Base-by-base conservation (phyloP, 2,329 filamentous ascomycete species). In the Aspergillus bombycis region DNA sequence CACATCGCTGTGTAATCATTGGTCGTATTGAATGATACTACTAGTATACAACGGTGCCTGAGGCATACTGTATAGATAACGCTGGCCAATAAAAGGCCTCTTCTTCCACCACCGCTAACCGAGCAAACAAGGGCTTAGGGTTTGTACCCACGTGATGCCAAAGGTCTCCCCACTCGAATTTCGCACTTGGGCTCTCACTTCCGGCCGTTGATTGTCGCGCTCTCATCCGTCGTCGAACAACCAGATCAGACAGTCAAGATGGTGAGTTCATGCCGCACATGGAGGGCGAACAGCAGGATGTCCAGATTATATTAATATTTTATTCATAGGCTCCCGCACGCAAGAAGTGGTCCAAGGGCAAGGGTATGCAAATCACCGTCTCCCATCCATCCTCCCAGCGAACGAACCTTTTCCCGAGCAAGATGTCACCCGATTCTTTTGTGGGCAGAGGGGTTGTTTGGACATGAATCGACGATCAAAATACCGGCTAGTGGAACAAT, bases 261-360 rank as follows among this genome's bases (percentile, higher is more conserved):
- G 77, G 77, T 78, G 68, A 70, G 76, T 71, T 53, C 26, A 50
- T 16, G 3, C 11, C 14, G 30, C 63, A 36, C 54, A 21, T 52
- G 32, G 23, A 53, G 43, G 48, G 26, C 38, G 60, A 52, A 43
- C 10, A 56, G 19, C 4, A 43, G 21, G 14, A 61, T 14, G 23
- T 11, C 28, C 48, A 52, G 43, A 34, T 45, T 45, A 67, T 63
- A 46, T 60, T 69, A 70, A 71, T 58, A 59, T 34, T 45, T 54
- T 41, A 64, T 61, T 57, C 60, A 71, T 63, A 83, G 80, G 81
- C 81, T 66, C 79, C 81, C 72, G 77, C 80, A 81, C 79, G 82
- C 78, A 66, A 84, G 81, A 84, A 84, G 82, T 84, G 82, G 82
- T 84, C 82, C 68, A 84, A 84, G 80, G 82, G 82, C 77, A 84